Conservation (phyloP, 2,329 filamentous ascomycete genomes). For the Pyrenophora tritici-repentis region DNA sequence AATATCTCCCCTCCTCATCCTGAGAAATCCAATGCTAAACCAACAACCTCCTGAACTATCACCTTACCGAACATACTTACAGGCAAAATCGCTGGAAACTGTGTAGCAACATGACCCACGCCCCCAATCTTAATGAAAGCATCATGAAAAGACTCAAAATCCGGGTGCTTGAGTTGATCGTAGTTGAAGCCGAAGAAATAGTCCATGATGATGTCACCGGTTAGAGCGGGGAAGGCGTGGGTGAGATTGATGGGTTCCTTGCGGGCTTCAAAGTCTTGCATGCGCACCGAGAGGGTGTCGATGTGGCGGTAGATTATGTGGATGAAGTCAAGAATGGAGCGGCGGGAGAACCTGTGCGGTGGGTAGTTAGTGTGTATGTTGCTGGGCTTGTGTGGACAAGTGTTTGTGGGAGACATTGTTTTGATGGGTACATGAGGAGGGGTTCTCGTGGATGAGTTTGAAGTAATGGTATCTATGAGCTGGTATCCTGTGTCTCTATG, state of each 20-base stretch:
- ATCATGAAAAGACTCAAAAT: slow-evolving; percentile 44
- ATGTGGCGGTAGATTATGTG: slow-evolving; percentile 45
- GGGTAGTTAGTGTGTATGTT: slow-evolving; percentile 3
- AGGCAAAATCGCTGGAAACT: slow-evolving; percentile 39
- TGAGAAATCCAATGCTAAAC: too few species aligned
- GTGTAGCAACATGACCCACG: slow-evolving; percentile 40
- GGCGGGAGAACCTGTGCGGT: slow-evolving; percentile 47
- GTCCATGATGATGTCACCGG: slow-evolving; percentile 54
- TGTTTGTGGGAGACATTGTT: too few species aligned
- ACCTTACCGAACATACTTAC: slow-evolving; percentile 19
- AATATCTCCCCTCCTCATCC: too few species aligned
- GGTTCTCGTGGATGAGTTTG: too few species aligned
- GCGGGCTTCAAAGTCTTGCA: slow-evolving; percentile 37
- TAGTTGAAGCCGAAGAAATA: slow-evolving; percentile 49
- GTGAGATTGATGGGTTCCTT: slow-evolving; percentile 40
- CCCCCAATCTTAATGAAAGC: slow-evolving; percentile 40
- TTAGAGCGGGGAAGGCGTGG: slow-evolving; percentile 48
- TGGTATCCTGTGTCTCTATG: too few species aligned
- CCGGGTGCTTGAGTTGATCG: slow-evolving; percentile 37
- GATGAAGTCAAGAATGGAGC: slow-evolving; percentile 42
- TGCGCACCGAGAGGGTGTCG: slow-evolving; percentile 35
- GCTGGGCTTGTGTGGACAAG: too few species aligned
- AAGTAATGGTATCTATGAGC: too few species aligned
- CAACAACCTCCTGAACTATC: background rate
- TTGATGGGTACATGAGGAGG: too few species aligned